Base-by-base conservation (phyloP, 176 grass and related monocot species). In the Oryza longistaminata region DNA sequence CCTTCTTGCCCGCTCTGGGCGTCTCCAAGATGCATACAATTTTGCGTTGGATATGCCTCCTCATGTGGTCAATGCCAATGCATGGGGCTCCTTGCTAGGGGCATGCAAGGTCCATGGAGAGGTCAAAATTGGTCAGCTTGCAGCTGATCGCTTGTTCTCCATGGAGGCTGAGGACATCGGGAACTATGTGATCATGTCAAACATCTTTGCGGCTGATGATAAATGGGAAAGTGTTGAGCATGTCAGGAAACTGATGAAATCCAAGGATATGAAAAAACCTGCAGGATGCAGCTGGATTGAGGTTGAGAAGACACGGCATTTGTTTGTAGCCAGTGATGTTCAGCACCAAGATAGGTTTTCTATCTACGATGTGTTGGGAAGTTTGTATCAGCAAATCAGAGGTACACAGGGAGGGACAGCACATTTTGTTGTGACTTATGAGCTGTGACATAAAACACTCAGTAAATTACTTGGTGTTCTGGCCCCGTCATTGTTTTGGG, bases 211-310 rank as follows among this genome's bases (percentile, higher is more conserved):
- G 17, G 91, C 88, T 76, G 85, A 91, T 71, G 88, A 85, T 74
- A 91, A 86, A 66, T 95, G 90, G 93, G 83, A 85, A 16, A 42
- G 80, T 64, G 91, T 95, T 81, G 93, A 91, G 65, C 44, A 93
- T 82, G 88, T 95, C 31, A 74, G 93, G 45, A 93, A 80, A 52
- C 81, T 93, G 67, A 91, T 93, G 88, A 89, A 93, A 34, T 77
- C 88, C 43, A 93, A 82, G 68, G 82, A 93, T 84, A 82, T 91
- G 81, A 95, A 91, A 61, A 93, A 93, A 73, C 93, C 90, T 64
- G 90, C 93, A 27, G 93, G 93, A 79, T 91, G 88, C 64, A 95
- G 93, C 67, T 93, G 92, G 92, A 75, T 93, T 50, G 88, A 93
- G 74, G 31, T 93, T 74, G 85, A 88, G 44, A 88, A 83, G 64